Conservation (phyloP, 192 early-diverging fungal species). For the Podila verticillata region DNA sequence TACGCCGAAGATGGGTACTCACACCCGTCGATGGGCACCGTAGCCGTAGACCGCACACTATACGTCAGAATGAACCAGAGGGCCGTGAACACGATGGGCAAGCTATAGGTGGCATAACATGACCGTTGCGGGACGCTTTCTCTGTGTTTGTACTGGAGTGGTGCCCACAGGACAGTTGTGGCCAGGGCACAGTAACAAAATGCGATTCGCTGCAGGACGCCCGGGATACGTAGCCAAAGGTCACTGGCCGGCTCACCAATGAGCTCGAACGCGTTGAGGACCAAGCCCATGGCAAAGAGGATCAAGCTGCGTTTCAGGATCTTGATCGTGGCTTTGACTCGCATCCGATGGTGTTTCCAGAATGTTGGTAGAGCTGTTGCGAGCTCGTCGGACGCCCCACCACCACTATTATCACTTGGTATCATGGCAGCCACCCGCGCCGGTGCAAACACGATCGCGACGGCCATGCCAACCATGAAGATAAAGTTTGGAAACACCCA, state of each 20-base stretch:
- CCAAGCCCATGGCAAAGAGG: constrained; percentile 49
- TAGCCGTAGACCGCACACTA: constrained; percentile 27
- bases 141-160: constrained; percentile 8
- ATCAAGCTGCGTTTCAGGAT: constrained; percentile 38
- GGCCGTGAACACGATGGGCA: constrained; percentile 14
- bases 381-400: too few species aligned
- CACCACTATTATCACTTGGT: too few species aligned
- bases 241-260: constrained; percentile 7
- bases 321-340: constrained; percentile 4
- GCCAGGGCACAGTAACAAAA: constrained; percentile 54
- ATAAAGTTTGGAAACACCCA: constrained; percentile 66
- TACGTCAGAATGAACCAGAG: constrained; percentile 37
- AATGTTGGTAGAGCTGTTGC: background rate
- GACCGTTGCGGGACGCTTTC: constrained; percentile 4
- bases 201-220: constrained; percentile 58
- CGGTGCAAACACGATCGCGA: constrained; percentile 33
- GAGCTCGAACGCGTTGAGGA: constrained; percentile 29
- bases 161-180: constrained; percentile 25
- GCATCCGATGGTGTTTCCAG: background rate
- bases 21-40: constrained; percentile 8
- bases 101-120: background rate
- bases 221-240: constrained; percentile 30
- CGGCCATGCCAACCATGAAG: constrained; percentile 60
- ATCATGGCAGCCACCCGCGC: constrained; percentile 3
- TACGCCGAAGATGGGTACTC: background rate